Percentiles rank a stretch among this genome's conserved stretches.
Evolutionary conservation across 108 stramenopile genomes (phyloP).

Genomic region (Schizochytrium sp.): DNA sequence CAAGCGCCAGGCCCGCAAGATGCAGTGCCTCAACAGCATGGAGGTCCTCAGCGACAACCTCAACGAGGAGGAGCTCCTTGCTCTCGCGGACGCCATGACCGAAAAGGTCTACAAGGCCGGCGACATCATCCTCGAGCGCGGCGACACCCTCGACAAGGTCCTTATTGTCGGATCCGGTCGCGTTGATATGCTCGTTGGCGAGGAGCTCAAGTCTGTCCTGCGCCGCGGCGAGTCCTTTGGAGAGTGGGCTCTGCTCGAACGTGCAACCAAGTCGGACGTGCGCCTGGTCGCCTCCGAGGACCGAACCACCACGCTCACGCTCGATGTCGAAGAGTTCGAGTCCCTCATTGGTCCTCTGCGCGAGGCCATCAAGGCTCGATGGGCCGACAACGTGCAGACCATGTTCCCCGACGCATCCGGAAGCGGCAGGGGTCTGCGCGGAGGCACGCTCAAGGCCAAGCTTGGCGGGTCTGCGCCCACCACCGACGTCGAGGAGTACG

Average conservation of each 20-base stretch:
- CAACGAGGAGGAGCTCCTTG: neutral
- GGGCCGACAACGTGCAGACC: neutral
- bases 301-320: neutral
- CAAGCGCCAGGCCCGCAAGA: neutral
- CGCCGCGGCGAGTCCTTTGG: neutral
- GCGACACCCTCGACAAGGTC: neutral
- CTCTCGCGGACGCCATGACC: neutral
- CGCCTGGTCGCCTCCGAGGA: neutral
- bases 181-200: neutral
- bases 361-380: neutral
- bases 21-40: neutral
- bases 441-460: neutral
- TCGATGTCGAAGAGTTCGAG: constrained; percentile 11
- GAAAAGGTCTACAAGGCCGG: neutral
- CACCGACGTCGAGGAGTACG: neutral
- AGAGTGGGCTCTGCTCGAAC: neutral
- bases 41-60: neutral
- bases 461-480: neutral
- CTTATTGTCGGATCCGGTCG: neutral
- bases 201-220: neutral
- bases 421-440: no score
- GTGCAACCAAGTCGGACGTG: neutral
- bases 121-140: neutral
- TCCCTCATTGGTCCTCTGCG: neutral
- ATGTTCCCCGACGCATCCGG: neutral